Base-by-base conservation (phyloP, 192 early-diverging fungal species). In the Mortierella claussenii region DNA sequence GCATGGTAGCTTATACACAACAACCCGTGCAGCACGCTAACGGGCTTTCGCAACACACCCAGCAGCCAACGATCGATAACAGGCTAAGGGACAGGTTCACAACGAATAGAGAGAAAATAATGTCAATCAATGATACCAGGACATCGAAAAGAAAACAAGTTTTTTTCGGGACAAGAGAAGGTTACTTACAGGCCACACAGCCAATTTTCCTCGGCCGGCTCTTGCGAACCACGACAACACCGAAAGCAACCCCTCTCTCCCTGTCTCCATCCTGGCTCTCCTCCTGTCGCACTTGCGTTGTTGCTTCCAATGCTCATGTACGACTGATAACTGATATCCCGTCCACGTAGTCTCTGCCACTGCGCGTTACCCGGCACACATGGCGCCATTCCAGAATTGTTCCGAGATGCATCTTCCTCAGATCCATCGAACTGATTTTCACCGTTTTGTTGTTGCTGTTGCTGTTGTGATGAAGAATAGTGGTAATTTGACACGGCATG, bases 401-500 rank as follows among this genome's bases (percentile, higher is more conserved):
- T 20, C 51, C 51, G 62, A 34, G 27, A 30, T 40, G n/a, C n/a
- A n/a, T 40, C 37, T 40, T 7, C 13, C 37, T 40, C 37, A 13
- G 13, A 10, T 40, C 37, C 37, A 24, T 51, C 34, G n/a, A n/a
- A n/a, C 32, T 26, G 52, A 49, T 34, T 50, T 18, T 57, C 28
- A 31, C 27, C 43, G 3, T 71, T 42, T 12, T 56, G 45, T 2
- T 58, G 45, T n/a, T n/a, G n/a, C n/a, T n/a, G n/a, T n/a, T n/a
- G n/a, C n/a, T n/a, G n/a, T n/a, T n/a, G n/a, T n/a, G n/a, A n/a
- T 18, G 59, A 67, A 5, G 63, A 60, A 53, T 67, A 76, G 21
- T 55, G 52, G 23, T 76, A 60, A 21, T 67, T 76, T n/a, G 73
- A 67, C 15, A 76, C 65, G 9, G 73, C 56, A 61, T 76, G 73